Conservation (phyloP, 345 rosid species). For the Syzygium aqueum region DNA sequence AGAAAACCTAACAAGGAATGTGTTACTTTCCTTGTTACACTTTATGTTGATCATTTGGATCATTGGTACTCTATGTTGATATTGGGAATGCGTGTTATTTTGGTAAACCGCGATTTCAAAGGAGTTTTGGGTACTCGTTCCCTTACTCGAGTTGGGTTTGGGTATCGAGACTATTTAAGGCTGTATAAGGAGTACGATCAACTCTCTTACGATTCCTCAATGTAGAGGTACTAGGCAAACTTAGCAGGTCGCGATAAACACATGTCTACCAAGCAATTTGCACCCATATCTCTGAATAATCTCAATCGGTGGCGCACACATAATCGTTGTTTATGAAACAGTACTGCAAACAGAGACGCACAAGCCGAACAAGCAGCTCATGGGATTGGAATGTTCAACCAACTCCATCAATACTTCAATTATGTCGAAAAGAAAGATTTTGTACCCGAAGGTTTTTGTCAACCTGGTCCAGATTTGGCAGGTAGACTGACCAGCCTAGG, state of each 20-base stretch:
- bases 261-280: background rate
- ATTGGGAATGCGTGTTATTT: background rate
- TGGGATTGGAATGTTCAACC: background rate
- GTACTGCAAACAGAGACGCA: background rate
- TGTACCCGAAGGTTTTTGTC: background rate
- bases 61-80: too few species aligned
- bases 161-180: background rate
- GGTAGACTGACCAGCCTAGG: background rate
- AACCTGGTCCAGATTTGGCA: background rate
- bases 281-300: background rate
- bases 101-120: background rate
- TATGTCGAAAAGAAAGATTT: background rate
- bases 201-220: background rate
- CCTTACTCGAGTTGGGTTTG: background rate
- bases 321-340: background rate
- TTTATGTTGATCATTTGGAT: too few species aligned
- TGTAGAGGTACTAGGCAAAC: background rate
- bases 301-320: accelerated
- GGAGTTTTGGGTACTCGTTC: background rate
- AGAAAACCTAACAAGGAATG: background rate
- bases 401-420: background rate
- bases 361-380: background rate
- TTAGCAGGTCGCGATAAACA: background rate
- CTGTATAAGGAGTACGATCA: background rate
- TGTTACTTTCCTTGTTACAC: too few species aligned